These are phyloP conservation scores for Capsella bursapastoris DNA, from an alignment of 345 rosid genomes.

Conservation along the genomic window DNA sequence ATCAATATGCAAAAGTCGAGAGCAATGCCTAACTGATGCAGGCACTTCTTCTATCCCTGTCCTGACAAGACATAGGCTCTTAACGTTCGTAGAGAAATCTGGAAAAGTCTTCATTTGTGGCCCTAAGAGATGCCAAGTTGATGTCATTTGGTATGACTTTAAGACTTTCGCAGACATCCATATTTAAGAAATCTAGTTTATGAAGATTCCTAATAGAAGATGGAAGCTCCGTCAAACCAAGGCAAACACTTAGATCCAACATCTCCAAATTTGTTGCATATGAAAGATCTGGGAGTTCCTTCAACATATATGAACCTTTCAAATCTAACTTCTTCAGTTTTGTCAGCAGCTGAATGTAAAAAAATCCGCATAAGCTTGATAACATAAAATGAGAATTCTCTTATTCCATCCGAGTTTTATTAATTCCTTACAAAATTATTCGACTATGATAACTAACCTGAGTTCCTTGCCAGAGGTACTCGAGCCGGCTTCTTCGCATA, in stretches of 20 bases:
- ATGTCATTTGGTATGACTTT: not conserved
- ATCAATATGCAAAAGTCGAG: not conserved
- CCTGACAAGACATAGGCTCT: not conserved
- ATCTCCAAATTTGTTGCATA: conserved; percentile 20
- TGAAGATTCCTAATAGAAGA: conserved; percentile 7
- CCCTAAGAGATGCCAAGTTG: not conserved
- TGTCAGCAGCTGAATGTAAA: too few species aligned
- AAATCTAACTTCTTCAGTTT: too few species aligned
- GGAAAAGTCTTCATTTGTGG: conserved; percentile 6
- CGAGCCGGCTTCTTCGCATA: not conserved
- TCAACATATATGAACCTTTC: not conserved
- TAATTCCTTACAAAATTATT: too few species aligned
- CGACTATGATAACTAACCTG: not conserved
- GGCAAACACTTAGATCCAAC: conserved; percentile 15
- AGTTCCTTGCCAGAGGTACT: not conserved
- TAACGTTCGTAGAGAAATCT: not conserved
- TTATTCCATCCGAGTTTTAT: too few species aligned
- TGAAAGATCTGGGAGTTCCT: conserved; percentile 31
- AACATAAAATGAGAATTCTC: too few species aligned
- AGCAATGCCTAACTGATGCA: not conserved
- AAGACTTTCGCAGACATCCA: conserved; percentile 3
- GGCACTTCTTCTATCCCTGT: not conserved
- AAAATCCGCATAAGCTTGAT: too few species aligned
- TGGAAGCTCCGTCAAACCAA: conserved; percentile 1
- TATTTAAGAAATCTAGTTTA: not conserved